Evolutionary conservation across 2,329 filamentous ascomycete genomes (phyloP).

Genomic region (Cercospora zeina): DNA sequence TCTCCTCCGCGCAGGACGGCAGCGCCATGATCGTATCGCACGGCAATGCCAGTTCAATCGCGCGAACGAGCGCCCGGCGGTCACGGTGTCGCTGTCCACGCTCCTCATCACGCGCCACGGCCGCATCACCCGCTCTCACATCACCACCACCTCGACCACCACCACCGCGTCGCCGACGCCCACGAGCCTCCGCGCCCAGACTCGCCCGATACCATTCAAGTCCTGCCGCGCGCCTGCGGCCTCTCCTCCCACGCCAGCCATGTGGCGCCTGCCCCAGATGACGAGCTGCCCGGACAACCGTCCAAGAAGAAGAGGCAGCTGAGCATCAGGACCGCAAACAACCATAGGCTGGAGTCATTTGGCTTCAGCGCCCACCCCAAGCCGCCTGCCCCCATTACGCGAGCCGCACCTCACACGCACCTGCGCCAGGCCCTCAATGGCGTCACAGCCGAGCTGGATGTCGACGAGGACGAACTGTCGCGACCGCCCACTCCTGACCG

Average conservation of each 20-base stretch:
- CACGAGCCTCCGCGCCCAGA: background rate
- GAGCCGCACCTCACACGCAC: conserved; percentile 47
- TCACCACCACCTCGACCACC: conserved; percentile 9
- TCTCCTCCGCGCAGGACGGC: too few species aligned
- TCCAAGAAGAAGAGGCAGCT: conserved; percentile 35
- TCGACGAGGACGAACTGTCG: conserved; percentile 27
- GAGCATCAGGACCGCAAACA: conserved; percentile 28
- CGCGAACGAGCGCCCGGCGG: conserved; percentile 16
- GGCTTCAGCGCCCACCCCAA: conserved; percentile 27
- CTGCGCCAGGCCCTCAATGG: conserved; percentile 49
- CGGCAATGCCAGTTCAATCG: conserved; percentile 18
- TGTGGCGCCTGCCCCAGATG: conserved; percentile 8
- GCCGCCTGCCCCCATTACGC: conserved; percentile 47
- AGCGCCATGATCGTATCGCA: conserved; percentile 19
- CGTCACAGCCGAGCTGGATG: conserved; percentile 40
- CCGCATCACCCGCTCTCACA: conserved; percentile 5
- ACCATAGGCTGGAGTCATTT: conserved; percentile 32
- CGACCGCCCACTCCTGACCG: conserved; percentile 20
- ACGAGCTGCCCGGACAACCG: conserved; percentile 32
- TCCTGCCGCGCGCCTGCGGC: conserved; percentile 2
- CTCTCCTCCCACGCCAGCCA: conserved; percentile 5
- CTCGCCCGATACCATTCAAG: conserved; percentile 14
- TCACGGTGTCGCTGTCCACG: conserved; percentile 9
- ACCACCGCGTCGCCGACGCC: conserved; percentile 10
- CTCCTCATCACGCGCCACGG: conserved; percentile 14